These are phyloP conservation scores for Phytophthora sojae DNA, from an alignment of 352 stramenopile genomes.

Conservation along the genomic window DNA sequence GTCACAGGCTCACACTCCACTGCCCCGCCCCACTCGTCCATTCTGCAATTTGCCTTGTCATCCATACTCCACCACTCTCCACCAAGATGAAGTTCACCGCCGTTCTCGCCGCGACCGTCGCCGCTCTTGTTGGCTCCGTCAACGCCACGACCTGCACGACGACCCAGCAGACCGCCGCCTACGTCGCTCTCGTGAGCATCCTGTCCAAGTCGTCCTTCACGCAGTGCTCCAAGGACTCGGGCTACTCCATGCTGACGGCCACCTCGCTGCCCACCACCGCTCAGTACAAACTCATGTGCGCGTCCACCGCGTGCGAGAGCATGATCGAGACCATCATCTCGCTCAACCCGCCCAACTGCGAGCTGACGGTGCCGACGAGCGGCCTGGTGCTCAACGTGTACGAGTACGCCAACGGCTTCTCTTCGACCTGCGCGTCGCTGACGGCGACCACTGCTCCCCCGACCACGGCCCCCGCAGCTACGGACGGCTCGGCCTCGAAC, in stretches of 20 bases:
- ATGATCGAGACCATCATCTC: slow-evolving; percentile 24
- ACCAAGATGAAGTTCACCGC: slow-evolving; percentile 28
- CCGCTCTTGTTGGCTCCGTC: slow-evolving; percentile 12
- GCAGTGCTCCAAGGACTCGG: slow-evolving; percentile 24
- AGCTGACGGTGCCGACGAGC: slow-evolving; percentile 31
- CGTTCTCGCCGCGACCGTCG: slow-evolving; percentile 12
- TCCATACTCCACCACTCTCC: not conserved
- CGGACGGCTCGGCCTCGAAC: slow-evolving; percentile 4
- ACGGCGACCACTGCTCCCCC: slow-evolving; percentile 9
- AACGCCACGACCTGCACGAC: slow-evolving; percentile 15
- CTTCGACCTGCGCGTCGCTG: slow-evolving; percentile 12
- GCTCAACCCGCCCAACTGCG: slow-evolving; percentile 34
- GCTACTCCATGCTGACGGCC: slow-evolving; percentile 38
- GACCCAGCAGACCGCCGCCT: slow-evolving; percentile 26
- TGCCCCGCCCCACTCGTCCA: not conserved
- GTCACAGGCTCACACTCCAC: not conserved
- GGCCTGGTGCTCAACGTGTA: slow-evolving; percentile 35
- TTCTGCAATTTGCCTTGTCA: slow-evolving; percentile 21
- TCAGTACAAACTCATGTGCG: slow-evolving; percentile 37
- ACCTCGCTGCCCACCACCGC: slow-evolving; percentile 26
- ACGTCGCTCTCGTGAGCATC: slow-evolving; percentile 21
- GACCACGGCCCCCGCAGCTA: not conserved
- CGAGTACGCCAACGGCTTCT: slow-evolving; percentile 30
- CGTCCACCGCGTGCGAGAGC: slow-evolving; percentile 27
- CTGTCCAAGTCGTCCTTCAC: slow-evolving; percentile 19